These are phyloP conservation scores for Cadophora gregata DNA, from an alignment of 2,329 filamentous ascomycete genomes.

Conservation along the genomic window DNA sequence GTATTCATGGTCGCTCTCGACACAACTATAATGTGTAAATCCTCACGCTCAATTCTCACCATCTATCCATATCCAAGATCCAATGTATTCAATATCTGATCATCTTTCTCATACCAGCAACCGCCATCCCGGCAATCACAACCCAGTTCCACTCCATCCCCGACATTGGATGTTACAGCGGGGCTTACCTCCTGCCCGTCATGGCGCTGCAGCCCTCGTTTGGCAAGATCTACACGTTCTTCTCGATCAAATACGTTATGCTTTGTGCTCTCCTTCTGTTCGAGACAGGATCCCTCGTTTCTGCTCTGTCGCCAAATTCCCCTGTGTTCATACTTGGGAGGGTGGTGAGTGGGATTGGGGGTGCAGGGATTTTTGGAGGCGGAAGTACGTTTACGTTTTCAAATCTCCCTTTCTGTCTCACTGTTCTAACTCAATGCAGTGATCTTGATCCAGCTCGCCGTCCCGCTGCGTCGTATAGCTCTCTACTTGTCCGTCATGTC, in stretches of 20 bases:
- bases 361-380: conserved; percentile 44
- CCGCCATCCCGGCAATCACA: conserved; percentile 48
- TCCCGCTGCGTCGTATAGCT: conserved; percentile 19
- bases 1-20: conserved; percentile 17
- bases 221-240: conserved; percentile 37
- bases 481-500: conserved; percentile 16
- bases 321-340: conserved; percentile 44
- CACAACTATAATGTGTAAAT: conserved; percentile 12
- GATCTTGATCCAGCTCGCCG: conserved; percentile 45
- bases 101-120: background rate
- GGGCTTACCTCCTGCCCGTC: conserved; percentile 44
- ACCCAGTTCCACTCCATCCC: conserved; percentile 45
- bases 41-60: background rate
- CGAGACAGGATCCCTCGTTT: conserved; percentile 41
- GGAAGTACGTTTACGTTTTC: conserved; percentile 31
- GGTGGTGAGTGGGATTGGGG: conserved; percentile 39
- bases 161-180: conserved; percentile 47
- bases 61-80: too few relatives aligned
- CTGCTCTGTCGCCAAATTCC: conserved; percentile 39
- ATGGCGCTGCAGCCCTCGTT: conserved; percentile 39
- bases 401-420: too few relatives aligned
- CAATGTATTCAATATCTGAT: background rate
- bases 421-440: conserved; percentile 29
- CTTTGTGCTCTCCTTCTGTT: conserved; percentile 35
- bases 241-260: conserved; percentile 24